Base-by-base conservation (phyloP, 1,139 yeast genomes). In the Zygoascus hellenicus region DNA sequence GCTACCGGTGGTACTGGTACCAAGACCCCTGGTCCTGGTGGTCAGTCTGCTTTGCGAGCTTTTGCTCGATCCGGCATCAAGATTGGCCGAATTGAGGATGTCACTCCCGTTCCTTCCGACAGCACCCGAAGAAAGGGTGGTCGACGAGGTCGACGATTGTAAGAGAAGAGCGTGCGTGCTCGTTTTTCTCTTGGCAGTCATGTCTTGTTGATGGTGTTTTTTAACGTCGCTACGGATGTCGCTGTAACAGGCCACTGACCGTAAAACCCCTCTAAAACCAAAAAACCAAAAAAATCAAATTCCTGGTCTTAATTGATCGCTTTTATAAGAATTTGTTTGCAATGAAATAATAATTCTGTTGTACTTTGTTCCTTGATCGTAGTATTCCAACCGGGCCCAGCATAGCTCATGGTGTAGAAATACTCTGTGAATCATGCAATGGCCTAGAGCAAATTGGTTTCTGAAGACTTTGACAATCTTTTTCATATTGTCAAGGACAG, bases 11-110 rank as follows among this genome's bases (percentile, higher is more conserved):
- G 99, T 83, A 94, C 98, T 67, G 89, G 87, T 75, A 87, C 98
- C 77, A 94, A 94, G 88, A 90, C 99, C 74, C 99, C 98, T 76
- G 99, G 99, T 80, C 99, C 99, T 78, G 99, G 99, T 87, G 98
- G 97, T 79, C 98, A 92, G 81, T 86, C 97, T 61, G 99, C 99
- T 75, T 81, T 94, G 72, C 90, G 98, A 81, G 99, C 99, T 70
- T 81, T 94, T 71, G 99, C 99, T 70, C 90, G 99, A 83, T 89
- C 97, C 62, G 99, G 99, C 74, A 83, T 94, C 78, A 89, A 96
- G 84, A 92, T 94, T 65, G 99, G 99, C 70, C 90, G 99, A 81
- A 94, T 94, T 67, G 98, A 94, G 82, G 99, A 94, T 76, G 98
- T 94, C 64, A 94, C 99, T 66, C 98, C 98, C 76, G 92, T 94